A percentile compares a stretch with the other conserved stretches of the same genome.
Conservation (phyloP, 2,329 filamentous ascomycete genomes). For the Aureobasidium sp. region DNA sequence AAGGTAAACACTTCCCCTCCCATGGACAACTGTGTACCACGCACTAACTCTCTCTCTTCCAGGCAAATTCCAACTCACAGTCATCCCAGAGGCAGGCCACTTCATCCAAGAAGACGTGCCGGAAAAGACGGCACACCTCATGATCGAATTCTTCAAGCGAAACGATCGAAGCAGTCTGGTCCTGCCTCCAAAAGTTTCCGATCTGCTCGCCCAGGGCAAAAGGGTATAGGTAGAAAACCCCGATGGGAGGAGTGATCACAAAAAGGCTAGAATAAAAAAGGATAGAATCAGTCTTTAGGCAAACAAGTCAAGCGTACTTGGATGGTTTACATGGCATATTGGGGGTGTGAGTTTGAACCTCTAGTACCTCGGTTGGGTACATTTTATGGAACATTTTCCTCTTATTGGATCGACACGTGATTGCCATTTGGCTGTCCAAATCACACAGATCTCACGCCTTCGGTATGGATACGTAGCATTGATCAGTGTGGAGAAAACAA, state of each 20-base stretch:
- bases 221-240: constrained; percentile 35
- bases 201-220: constrained; percentile 41
- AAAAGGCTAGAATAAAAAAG: neutral
- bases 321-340: neutral
- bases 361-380: too few relatives aligned
- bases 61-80: constrained; percentile 90
- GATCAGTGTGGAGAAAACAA: neutral
- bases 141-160: constrained; percentile 84
- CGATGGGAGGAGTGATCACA: too few relatives aligned
- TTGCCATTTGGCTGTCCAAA: too few relatives aligned
- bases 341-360: too few relatives aligned
- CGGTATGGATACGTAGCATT: neutral
- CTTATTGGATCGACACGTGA: too few relatives aligned
- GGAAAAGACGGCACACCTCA: constrained; percentile 73
- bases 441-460: too few relatives aligned
- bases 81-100: constrained; percentile 90
- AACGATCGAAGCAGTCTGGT: constrained; percentile 83
- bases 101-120: constrained; percentile 95
- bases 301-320: neutral
- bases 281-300: neutral
- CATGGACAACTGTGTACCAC: too few relatives aligned
- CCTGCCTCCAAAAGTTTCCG: constrained; percentile 76
- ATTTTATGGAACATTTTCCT: too few relatives aligned
- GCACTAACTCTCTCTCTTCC: constrained; percentile 22
- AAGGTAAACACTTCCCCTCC: constrained; percentile 49